A percentile compares a stretch with the other conserved stretches of the same genome.
Evolutionary conservation across 352 stramenopile genomes (phyloP).

Genomic region (Elongisporangium prolatum): DNA sequence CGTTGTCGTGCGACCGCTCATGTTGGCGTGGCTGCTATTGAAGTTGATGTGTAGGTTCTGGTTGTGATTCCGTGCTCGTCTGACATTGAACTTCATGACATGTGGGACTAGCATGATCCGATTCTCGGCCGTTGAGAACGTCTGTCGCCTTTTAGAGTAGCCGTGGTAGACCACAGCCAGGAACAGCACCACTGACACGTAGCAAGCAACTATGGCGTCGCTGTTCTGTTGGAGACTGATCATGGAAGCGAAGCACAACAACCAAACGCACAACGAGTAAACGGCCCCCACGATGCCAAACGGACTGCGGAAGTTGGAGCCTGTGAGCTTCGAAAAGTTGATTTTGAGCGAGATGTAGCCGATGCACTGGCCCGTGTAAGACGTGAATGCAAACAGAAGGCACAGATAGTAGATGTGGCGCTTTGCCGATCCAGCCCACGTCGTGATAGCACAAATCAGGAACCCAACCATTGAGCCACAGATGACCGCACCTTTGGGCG

Average conservation of each 20-base stretch:
- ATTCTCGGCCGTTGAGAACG: conserved; percentile 32
- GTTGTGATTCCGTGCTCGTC: not conserved
- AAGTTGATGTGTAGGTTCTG: not conserved
- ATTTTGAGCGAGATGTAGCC: conserved; percentile 38
- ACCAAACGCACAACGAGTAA: conserved; percentile 24
- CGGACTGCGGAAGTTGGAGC: conserved; percentile 33
- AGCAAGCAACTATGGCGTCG: conserved; percentile 9
- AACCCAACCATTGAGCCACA: conserved; percentile 24
- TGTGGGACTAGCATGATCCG: conserved; percentile 37
- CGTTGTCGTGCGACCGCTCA: not conserved
- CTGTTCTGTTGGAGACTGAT: conserved; percentile 24
- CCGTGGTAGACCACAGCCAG: conserved; percentile 29
- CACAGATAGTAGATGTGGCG: conserved; percentile 29
- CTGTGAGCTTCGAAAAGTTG: conserved; percentile 36
- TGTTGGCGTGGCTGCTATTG: not conserved
- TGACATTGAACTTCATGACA: conserved; percentile 32
- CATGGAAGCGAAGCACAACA: conserved; percentile 20
- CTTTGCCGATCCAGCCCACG: conserved; percentile 11
- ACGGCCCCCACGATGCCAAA: conserved; percentile 25
- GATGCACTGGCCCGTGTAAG: conserved; percentile 35
- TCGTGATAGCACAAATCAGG: conserved; percentile 24
- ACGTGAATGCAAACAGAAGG: conserved; percentile 30
- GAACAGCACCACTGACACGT: conserved; percentile 13
- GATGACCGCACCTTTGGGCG: conserved; percentile 17
- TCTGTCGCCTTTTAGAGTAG: conserved; percentile 29